Evolutionary conservation across 805 yeast species (phyloP).

Genomic region (Wickerhamiella hasegawae): DNA sequence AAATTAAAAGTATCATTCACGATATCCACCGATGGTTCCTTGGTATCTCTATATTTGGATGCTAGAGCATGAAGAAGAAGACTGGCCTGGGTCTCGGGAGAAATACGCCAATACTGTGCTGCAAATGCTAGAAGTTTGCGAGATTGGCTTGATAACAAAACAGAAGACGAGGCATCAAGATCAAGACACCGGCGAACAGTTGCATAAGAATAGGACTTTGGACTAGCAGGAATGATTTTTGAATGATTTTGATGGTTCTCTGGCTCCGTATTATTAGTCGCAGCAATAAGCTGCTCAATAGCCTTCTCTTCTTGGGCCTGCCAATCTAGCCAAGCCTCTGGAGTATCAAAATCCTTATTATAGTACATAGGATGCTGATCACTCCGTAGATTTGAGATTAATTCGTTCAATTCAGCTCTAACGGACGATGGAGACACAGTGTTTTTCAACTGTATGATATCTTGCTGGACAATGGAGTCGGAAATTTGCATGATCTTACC

Average conservation of each 20-base stretch:
- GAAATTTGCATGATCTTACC: conserved; percentile 35
- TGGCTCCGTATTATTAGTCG: conserved; percentile 8
- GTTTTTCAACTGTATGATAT: conserved; percentile 29
- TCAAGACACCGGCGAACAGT: conserved; percentile 30
- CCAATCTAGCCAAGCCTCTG: conserved; percentile 27
- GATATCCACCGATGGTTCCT: not conserved
- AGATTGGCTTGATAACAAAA: conserved; percentile 29
- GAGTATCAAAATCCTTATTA: conserved; percentile 24
- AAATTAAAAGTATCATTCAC: conserved; percentile 3
- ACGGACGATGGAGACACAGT: conserved; percentile 23
- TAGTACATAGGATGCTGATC: conserved; percentile 20
- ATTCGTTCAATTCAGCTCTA: conserved; percentile 20
- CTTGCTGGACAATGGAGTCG: conserved; percentile 35
- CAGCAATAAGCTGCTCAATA: conserved; percentile 18
- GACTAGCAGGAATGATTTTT: conserved; percentile 24
- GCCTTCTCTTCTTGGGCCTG: conserved; percentile 24
- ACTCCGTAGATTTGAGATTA: conserved; percentile 15
- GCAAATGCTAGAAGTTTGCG: conserved; percentile 29
- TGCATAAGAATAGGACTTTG: conserved; percentile 27
- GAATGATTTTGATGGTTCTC: no score
- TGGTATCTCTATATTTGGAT: not conserved
- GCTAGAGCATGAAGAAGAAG: conserved; percentile 1
- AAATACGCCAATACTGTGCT: conserved; percentile 42
- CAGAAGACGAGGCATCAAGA: conserved; percentile 12
- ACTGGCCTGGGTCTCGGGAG: conserved; percentile 7